Base-by-base conservation (phyloP, 1,139 yeast genomes). In the Blastobotrys malaysiensis region DNA sequence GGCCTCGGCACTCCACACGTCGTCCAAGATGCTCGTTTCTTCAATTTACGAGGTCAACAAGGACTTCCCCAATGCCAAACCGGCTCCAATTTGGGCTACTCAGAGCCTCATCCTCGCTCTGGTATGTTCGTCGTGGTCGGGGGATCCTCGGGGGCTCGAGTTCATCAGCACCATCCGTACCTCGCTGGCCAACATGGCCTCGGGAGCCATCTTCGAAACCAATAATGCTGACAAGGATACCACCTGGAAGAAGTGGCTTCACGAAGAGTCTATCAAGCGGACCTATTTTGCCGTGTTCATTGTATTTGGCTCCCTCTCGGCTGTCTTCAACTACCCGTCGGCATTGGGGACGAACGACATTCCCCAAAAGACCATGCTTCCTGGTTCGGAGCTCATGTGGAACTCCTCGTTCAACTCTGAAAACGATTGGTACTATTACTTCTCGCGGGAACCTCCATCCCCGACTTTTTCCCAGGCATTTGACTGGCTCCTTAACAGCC, bases 361-460 rank as follows among this genome's bases (percentile, higher is more conserved):
- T 16, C 65, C 64, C 6, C 54, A 55, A 21, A 58, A 60, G 47
- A 50, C 66, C 21, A 59, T 57, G 21, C 57, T 71, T 36, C 74
- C 74, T 3, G 69, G 73, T 58, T 62, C 69, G 1, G 74, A 71
- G 54, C 54, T 58, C 11, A 55, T 67, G 19, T 69, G 73, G 73
- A 65, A 62, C 52, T 50, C 68, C 13, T 36, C 59, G 7, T 64
- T 60, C 48, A 52, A 49, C n/a, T 54, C 57, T 2, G 67, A 63
- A 18, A 59, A 58, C 9, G 66, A 63, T 18, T 64, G 67, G 67
- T 49, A 55, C 45, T 59, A 59, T 24, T 56, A 58, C 5, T 52
- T 46, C 18, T 18, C 57, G 26, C 49, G 59, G 39, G 61, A 59
- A 18, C 50, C 58, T 13, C 55, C 45, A 27, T 50, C 50, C 50